These are phyloP conservation scores for Pythium sukuiense DNA, from an alignment of 352 stramenopile species.

Conservation along the genomic window DNA sequence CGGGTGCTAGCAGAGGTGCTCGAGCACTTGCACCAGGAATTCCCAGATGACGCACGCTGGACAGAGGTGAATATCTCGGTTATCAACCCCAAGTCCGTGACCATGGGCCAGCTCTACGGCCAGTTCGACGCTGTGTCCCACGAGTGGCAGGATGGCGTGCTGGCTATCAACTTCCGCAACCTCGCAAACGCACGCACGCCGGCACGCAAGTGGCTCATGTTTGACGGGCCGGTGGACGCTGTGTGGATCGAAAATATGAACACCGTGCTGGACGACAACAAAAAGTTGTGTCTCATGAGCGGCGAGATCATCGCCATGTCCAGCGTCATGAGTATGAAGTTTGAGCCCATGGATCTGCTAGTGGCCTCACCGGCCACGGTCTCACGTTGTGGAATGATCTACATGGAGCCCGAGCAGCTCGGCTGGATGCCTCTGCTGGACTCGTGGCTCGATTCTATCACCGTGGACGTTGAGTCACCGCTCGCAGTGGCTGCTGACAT, in stretches of 20 bases:
- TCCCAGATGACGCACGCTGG: conserved; percentile 69
- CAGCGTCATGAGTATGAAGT: conserved; percentile 95
- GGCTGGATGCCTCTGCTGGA: conserved; percentile 88
- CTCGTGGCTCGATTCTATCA: conserved; percentile 88
- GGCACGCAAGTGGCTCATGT: conserved; percentile 92
- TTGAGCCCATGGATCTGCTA: conserved; percentile 94
- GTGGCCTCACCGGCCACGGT: conserved; percentile 93
- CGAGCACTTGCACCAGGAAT: conserved; percentile 63
- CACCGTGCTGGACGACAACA: conserved; percentile 93
- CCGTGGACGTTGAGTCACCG: conserved; percentile 16
- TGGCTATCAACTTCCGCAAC: conserved; percentile 92
- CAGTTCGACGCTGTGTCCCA: conserved; percentile 94
- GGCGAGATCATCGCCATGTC: conserved; percentile 96
- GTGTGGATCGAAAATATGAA: conserved; percentile 98
- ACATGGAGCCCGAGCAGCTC: conserved; percentile 92
- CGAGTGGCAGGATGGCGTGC: conserved; percentile 93
- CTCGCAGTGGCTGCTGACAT: conserved; percentile 14
- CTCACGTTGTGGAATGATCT: conserved; percentile 94
- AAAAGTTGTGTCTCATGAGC: conserved; percentile 94
- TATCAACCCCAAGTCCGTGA: conserved; percentile 95
- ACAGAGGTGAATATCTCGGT: conserved; percentile 74
- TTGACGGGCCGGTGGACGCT: conserved; percentile 92
- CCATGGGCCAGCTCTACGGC: conserved; percentile 92
- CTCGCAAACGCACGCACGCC: conserved; percentile 73
- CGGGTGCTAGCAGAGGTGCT: conserved; percentile 90